Evolutionary conservation across 2,329 filamentous ascomycete species (phyloP).

Genomic region (Fusarium veterinarium): DNA sequence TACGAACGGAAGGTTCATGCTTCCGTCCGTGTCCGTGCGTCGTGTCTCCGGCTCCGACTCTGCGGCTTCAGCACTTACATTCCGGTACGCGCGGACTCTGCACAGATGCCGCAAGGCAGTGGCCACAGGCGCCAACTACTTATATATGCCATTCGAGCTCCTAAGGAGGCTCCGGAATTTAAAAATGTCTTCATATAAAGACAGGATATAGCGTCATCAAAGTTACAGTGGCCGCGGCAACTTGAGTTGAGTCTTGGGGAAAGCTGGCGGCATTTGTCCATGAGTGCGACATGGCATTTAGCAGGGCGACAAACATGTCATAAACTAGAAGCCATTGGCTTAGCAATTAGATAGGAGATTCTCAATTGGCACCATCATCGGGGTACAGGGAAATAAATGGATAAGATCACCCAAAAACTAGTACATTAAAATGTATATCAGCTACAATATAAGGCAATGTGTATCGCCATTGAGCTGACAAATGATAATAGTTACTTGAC

Average conservation of each 20-base stretch:
- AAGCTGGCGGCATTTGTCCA: not conserved
- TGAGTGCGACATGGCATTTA: not conserved
- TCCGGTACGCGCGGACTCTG: not conserved
- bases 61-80: not conserved
- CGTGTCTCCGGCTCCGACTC: no score
- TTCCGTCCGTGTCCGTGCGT: not conserved
- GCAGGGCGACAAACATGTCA: not conserved
- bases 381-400: not conserved
- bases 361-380: not conserved
- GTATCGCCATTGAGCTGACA: not conserved
- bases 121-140: not conserved
- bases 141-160: not conserved
- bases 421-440: not conserved
- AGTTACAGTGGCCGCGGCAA: not conserved
- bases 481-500: rapidly evolving
- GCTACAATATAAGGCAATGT: not conserved
- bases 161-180: not conserved
- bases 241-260: rapidly evolving
- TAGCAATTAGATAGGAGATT: rapidly evolving
- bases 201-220: not conserved
- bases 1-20: no score
- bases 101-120: not conserved
- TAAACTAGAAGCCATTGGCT: not conserved
- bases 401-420: not conserved
- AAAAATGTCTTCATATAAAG: not conserved